Percentiles rank a stretch among this genome's conserved stretches.
phyloP scores from a whole-genome alignment of 2,329 filamentous ascomycete species.

The Fonsecaea monophora region DNA sequence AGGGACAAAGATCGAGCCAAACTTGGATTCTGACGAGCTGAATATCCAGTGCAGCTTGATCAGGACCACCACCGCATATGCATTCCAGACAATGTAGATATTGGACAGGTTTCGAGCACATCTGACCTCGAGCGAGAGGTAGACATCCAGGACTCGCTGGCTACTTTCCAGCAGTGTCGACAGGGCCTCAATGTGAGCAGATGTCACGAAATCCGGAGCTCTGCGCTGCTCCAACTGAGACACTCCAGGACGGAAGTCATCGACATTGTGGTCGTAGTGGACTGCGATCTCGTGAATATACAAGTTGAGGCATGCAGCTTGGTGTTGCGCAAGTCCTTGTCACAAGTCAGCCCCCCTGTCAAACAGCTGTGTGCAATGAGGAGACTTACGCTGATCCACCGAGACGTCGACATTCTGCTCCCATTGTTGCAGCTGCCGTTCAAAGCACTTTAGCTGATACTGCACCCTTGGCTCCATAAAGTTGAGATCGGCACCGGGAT shows the following conservation, averaged over 20 bases:
- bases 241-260: conserved; percentile 53
- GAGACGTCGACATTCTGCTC: conserved; percentile 59
- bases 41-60: conserved; percentile 76
- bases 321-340: conserved; percentile 58
- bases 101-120: conserved; percentile 70
- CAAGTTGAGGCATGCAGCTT: conserved; percentile 68
- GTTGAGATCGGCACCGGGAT: conserved; percentile 59
- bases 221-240: conserved; percentile 38
- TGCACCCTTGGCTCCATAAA: conserved; percentile 69
- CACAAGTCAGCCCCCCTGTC: neutral
- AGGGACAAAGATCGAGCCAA: conserved; percentile 71
- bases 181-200: conserved; percentile 70
- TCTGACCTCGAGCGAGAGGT: conserved; percentile 65
- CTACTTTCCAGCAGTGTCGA: conserved; percentile 68
- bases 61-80: conserved; percentile 72
- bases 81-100: conserved; percentile 73
- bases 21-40: conserved; percentile 66
- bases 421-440: conserved; percentile 69
- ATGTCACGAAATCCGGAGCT: conserved; percentile 48
- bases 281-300: conserved; percentile 79
- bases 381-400: conserved; percentile 62
- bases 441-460: conserved; percentile 68
- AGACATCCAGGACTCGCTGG: conserved; percentile 69
- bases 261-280: conserved; percentile 66
- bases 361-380: too few species aligned